A percentile compares a stretch with the other conserved stretches of the same genome.
These are phyloP conservation scores for Prunus dulcis DNA, from an alignment of 306 rosid species.

Conservation along the genomic window DNA sequence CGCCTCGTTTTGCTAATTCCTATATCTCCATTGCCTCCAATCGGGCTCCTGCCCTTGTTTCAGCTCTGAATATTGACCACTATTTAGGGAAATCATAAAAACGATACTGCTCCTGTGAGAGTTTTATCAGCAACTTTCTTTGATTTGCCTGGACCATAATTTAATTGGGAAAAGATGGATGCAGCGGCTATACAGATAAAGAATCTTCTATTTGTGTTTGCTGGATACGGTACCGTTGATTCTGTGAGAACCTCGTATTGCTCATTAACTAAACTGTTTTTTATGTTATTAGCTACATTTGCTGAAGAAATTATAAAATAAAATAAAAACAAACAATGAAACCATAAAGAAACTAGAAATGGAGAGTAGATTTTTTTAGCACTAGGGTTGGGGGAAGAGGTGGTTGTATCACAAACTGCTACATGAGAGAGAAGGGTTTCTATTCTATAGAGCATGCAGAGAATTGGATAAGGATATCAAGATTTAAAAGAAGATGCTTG, in stretches of 20 bases:
- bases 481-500: no score
- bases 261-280: not conserved
- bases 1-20: no score
- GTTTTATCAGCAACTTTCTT: conserved; percentile 57
- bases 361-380: no score
- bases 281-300: not conserved
- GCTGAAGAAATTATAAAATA: not conserved
- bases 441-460: no score
- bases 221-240: conserved; percentile 65
- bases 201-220: conserved; percentile 61
- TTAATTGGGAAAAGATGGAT: conserved; percentile 69
- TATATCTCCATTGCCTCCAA: no score
- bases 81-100: not conserved
- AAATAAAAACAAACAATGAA: not conserved
- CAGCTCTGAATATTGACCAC: not conserved
- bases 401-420: no score
- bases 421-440: no score
- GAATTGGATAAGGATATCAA: no score
- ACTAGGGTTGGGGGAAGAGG: no score
- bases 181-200: conserved; percentile 65
- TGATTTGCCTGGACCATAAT: conserved; percentile 75
- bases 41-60: not conserved
- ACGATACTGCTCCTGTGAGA: conserved; percentile 21
- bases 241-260: conserved; percentile 41
- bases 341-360: not conserved